phyloP scores from a whole-genome alignment of 495 filamentous ascomycete genomes.

The Hypoxylon crocopeplum region DNA sequence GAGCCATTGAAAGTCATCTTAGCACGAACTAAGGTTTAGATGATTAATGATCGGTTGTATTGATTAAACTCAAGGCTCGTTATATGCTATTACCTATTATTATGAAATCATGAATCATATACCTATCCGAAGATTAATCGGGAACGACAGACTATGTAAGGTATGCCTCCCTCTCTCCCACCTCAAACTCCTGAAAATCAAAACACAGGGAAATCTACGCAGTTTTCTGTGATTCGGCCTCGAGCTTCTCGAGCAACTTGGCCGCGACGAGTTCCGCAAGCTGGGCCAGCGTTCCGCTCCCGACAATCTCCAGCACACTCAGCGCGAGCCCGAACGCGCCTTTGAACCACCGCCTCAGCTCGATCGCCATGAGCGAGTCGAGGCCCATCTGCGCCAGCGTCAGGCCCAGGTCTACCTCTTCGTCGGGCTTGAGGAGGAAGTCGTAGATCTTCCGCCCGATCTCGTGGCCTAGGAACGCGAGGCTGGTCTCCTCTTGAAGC shows the following conservation, averaged over 20 bases:
- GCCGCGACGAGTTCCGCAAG: constrained; percentile 39
- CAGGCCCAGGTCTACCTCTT: constrained; percentile 38
- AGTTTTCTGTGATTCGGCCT: constrained; percentile 12
- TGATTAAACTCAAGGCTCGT: too few relatives aligned
- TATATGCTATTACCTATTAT: too few relatives aligned
- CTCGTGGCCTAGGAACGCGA: constrained; percentile 39
- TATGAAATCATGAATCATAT: too few relatives aligned
- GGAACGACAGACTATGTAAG: too few relatives aligned
- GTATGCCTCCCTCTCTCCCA: neutral
- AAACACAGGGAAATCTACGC: neutral
- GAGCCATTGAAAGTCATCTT: too few relatives aligned
- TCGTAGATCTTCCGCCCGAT: constrained; percentile 45
- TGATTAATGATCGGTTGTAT: too few relatives aligned
- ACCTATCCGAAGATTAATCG: too few relatives aligned
- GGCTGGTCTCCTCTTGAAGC: constrained; percentile 28
- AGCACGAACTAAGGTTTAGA: too few relatives aligned
- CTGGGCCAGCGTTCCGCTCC: constrained; percentile 36
- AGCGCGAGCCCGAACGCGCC: constrained; percentile 38
- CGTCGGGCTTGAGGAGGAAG: constrained; percentile 42
- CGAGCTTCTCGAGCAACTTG: constrained; percentile 24
- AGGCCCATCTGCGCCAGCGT: constrained; percentile 44
- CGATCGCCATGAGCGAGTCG: constrained; percentile 50
- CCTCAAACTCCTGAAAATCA: neutral
- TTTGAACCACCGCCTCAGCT: constrained; percentile 45
- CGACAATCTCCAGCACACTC: constrained; percentile 50